Evolutionary conservation across 1,139 yeast genomes (phyloP).

Genomic region (Suhomyces taliae): DNA sequence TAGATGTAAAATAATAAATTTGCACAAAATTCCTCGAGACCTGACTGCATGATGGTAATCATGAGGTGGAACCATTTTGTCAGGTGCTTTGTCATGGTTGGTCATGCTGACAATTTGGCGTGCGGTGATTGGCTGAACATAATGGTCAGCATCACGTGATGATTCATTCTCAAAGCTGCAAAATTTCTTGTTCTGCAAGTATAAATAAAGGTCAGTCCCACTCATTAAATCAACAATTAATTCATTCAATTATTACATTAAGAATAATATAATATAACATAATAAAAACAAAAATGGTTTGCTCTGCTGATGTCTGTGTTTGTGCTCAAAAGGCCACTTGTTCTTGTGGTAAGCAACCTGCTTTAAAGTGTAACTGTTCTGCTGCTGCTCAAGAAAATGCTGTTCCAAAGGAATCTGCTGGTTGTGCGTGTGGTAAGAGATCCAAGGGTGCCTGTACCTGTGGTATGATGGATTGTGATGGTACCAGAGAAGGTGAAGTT

Average conservation of each 20-base stretch:
- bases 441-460: constrained; percentile 42
- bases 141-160: constrained; percentile 3
- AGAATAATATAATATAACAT: constrained; percentile 1
- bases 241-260: not conserved
- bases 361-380: constrained; percentile 45
- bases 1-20: no score
- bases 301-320: constrained; percentile 46
- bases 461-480: constrained; percentile 43
- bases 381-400: constrained; percentile 45
- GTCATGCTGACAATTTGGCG: constrained; percentile 9
- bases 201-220: constrained; percentile 6
- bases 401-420: constrained; percentile 32
- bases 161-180: constrained; percentile 3
- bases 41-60: no score
- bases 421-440: constrained; percentile 53
- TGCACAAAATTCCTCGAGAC: no score
- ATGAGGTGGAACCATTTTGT: not conserved
- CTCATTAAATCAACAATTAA: not conserved
- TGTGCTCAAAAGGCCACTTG: constrained; percentile 53
- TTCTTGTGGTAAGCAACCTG: constrained; percentile 51
- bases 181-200: constrained; percentile 1
- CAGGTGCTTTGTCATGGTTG: not conserved
- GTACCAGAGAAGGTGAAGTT: constrained; percentile 47
- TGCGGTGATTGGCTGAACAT: constrained; percentile 8
- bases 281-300: constrained; percentile 30